These are phyloP conservation scores for Coniella vitis DNA, from an alignment of 2,329 filamentous ascomycete species.

Conservation along the genomic window DNA sequence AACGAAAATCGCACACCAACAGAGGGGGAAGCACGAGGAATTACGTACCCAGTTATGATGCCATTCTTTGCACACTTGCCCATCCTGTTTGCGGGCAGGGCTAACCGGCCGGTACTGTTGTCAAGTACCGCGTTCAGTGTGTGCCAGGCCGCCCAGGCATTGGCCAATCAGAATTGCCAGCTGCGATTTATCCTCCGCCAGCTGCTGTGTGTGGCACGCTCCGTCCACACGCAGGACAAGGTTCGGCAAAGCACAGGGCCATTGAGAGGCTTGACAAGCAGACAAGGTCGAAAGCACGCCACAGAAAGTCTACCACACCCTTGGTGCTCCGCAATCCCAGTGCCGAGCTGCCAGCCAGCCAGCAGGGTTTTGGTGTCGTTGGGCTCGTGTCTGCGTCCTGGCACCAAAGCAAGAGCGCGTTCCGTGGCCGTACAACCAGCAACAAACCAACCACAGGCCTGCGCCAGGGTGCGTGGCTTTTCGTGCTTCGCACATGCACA, in stretches of 20 bases:
- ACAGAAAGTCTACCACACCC: background rate
- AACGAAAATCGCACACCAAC: background rate
- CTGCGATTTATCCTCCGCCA: background rate
- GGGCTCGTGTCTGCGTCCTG: too few relatives aligned
- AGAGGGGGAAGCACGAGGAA: background rate
- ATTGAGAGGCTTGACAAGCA: background rate
- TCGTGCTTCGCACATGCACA: too few relatives aligned
- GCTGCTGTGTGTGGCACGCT: background rate
- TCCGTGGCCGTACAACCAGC: too few relatives aligned
- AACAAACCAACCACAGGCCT: too few relatives aligned
- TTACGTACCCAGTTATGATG: constrained; percentile 12
- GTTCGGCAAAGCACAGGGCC: background rate
- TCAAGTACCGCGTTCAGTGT: background rate
- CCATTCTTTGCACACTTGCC: constrained; percentile 5
- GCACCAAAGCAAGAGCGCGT: too few relatives aligned
- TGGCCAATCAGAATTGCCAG: background rate
- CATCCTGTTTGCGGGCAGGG: constrained; percentile 14
- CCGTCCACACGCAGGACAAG: background rate
- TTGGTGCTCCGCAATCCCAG: background rate
- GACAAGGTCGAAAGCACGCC: constrained; percentile 1
- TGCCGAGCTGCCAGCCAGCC: background rate
- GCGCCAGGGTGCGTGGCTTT: too few relatives aligned
- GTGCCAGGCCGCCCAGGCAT: background rate
- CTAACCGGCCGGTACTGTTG: constrained; percentile 7
- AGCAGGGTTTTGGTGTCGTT: background rate